Base-by-base conservation (phyloP, 169 alveolate genomes). In the Theileria sp. region DNA sequence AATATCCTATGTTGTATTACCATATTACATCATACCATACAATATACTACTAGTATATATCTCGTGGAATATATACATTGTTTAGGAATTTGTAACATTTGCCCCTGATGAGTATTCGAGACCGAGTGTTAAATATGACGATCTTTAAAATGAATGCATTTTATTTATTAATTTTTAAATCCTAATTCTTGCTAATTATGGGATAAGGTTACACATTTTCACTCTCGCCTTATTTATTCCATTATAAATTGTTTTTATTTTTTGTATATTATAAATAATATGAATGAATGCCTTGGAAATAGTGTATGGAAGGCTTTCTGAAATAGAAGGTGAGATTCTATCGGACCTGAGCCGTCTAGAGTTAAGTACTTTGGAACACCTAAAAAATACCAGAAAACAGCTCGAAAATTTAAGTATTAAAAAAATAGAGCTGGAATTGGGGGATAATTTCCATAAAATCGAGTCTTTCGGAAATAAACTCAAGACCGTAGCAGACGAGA, bases 71-170 rank as follows among this genome's bases (percentile, higher is more conserved):
- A 13, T 44, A 58, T 58, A 15, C 13, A 25, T 21, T 58, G 34
- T 15, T 2, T 25, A 58, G 67, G 67, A 58, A 25, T 58, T 58
- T 58, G 87, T 77, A n/a, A 49, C 78, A 6, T 77, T 84, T 36
- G 86, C 90, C 34, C 82, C 70, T 25, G 90, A 84, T 62, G 90
- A 77, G 51, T 84, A 84, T 44, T 58, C 85, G 23, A 72, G 90
- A 19, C 90, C 90, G 3, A 50, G 79, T 36, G 90, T 84, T 32
- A 84, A 84, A 69, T 84, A 84, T 34, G 90, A 84, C 69, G 90
- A 84, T 51, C 86, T 84, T 58, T 84, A 66, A 77, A 26, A 32
- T 36, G 2, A 44, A 13, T 44, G 17, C 54, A 44, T 44, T 44
- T 44, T 44, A 44, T 44, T 13, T 8, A 58, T 58, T 58, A 58